Base-by-base conservation (phyloP, 768 basidiomycete genomes). In the Xerocomellus dryophilus region DNA sequence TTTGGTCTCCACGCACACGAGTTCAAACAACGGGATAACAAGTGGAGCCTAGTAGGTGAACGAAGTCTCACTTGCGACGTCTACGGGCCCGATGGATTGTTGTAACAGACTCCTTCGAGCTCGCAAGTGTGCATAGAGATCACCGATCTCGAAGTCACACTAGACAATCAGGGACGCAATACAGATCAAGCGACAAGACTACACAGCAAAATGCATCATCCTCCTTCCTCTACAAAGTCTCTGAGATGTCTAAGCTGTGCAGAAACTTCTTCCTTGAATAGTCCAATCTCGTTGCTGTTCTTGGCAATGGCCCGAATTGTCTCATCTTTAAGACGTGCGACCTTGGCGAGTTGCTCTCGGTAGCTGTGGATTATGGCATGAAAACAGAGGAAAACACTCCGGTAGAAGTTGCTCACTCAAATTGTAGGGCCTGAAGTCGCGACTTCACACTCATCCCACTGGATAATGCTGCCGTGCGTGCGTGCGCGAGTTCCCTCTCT, bases 361-460 rank as follows among this genome's bases (percentile, higher is more conserved):
- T 90, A 88, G 47, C 90, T 92, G 64, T 39, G 27, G 8, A 47
- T 20, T n/a, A 25, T 20, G 25, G 10, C 5, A 32, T 63, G 46
- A 66, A 17, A 17, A 46, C 31, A 34, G 12, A 20, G 14, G n/a
- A n/a, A n/a, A n/a, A n/a, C n/a, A n/a, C n/a, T n/a, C n/a, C n/a
- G n/a, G n/a, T n/a, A n/a, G n/a, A 49, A 40, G 43, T 38, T 18
- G 71, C 81, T 68, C 59, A 90, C 90, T 84, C 81, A 65, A 93
- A 86, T 66, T 91, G 85, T 41, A 91, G 66, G 0, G 83, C 81
- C 61, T 91, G 88, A 10, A 93, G 72, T 51, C 86, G 79, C 18
- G 87, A 84, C 65, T 91, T 89, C 44, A 90, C 86, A 14, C 86
- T 88, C 67, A 90, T 83, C n/a, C 90, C 91, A 61, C 84, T 88